Base-by-base conservation (phyloP, 306 rosid species). In the Malus fusca region DNA sequence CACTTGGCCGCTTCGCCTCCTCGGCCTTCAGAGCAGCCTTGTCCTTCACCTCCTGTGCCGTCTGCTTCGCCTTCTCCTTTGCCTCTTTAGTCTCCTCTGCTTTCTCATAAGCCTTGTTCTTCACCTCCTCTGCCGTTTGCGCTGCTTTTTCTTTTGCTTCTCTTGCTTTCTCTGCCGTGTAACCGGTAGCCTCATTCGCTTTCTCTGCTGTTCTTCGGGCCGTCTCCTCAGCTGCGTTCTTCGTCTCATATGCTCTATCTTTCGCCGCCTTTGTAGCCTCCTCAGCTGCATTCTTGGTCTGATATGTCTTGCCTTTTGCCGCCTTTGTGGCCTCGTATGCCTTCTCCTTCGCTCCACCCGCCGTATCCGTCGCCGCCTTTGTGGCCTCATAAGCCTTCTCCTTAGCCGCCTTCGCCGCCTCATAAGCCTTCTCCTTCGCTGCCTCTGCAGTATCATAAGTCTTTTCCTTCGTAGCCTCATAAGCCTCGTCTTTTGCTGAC, bases 311-410 rank as follows among this genome's bases (percentile, higher is more conserved):
- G 3, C 66, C 79, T 2, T 46, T 40, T 2, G 66, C 72, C 14
- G 23, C 35, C 21, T 62, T 40, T 1, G 81, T 58, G 23, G 76
- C 74, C 5, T 71, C 83, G 14, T 77, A 69, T 6, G 51, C 69
- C 80, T 70, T 80, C 19, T 80, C 76, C 52, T 64, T 70, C 0
- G 77, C 80, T 1, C 63, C 66, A 4, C 44, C 3, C 0, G 77
- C 53, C 2, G 63, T 6, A 2, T 66, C 85, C 22, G 73, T 68
- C 1, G 77, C 73, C 3, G 6, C 55, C 2, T 40, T 59, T 1
- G 73, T 66, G 0, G 72, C 33, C 11, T 78, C 69, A 11, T 46
- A 21, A 2, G 73, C 72, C 23, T 78, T 56, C 22, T 82, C 83
- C 77, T 83, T 69, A 0, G 77, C 74, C 8, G 40, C 75, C 15